Percentiles rank a stretch among this genome's conserved stretches.
phyloP scores from a whole-genome alignment of 176 grass and related monocot species.

The Cocos nucifera region DNA sequence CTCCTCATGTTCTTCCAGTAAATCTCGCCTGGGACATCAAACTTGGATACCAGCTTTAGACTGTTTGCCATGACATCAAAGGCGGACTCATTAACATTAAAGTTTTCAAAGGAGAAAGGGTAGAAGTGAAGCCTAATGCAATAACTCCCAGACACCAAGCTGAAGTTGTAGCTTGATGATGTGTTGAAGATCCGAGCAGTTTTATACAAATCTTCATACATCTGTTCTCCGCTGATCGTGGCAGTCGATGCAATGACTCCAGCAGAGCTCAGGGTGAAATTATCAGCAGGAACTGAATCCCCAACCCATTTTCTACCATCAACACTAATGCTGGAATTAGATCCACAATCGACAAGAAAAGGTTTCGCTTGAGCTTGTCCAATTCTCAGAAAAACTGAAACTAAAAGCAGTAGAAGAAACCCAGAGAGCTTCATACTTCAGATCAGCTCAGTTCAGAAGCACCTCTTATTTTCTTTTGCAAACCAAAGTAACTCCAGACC shows the following conservation, averaged over 20 bases:
- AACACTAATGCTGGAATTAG: slow-evolving; percentile 11
- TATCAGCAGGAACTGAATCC: slow-evolving; percentile 8
- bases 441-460: no score
- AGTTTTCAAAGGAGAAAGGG: slow-evolving; percentile 3
- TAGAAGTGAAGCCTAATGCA: slow-evolving; percentile 14
- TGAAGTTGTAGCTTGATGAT: slow-evolving; percentile 15
- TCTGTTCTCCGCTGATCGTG: neutral
- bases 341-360: slow-evolving; percentile 14
- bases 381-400: neutral
- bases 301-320: slow-evolving; percentile 15
- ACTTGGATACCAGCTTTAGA: slow-evolving; percentile 14
- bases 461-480: no score
- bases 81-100: slow-evolving; percentile 5
- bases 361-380: neutral
- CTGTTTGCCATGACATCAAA: slow-evolving; percentile 17
- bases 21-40: slow-evolving; percentile 17
- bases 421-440: neutral
- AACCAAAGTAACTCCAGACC: no score
- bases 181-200: slow-evolving; percentile 22
- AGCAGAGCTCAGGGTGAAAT: slow-evolving; percentile 5
- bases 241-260: slow-evolving; percentile 7
- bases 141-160: slow-evolving; percentile 13
- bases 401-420: slow-evolving; percentile 3
- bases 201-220: slow-evolving; percentile 11
- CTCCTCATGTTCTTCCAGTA: slow-evolving; percentile 17